Base-by-base conservation (phyloP, 768 basidiomycete genomes). In the Sistotremastrum niveocremeum region DNA sequence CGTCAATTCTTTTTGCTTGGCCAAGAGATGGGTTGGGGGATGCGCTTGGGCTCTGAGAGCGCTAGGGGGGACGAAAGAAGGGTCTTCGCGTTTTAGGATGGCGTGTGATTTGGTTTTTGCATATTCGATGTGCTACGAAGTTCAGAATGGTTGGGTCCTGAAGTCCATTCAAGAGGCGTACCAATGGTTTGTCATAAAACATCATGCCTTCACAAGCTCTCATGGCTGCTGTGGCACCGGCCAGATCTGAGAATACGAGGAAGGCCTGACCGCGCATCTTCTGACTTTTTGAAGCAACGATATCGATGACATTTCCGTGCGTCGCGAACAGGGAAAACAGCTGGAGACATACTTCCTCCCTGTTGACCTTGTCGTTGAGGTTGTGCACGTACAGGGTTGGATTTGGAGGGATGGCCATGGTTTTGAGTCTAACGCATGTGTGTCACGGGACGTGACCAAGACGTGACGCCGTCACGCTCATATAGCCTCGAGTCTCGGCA, bases 231-330 rank as follows among this genome's bases (percentile, higher is more conserved):
- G 94, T 97, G 48, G 90, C 88, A 45, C 81, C 78, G 7, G 86
- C 77, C 42, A 94, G 79, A 66, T 98, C 94, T 43, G 77, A 74
- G 65, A 95, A 98, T 56, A 94, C 90, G 57, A 97, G 80, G 65
- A 95, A 98, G 1, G 94, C 94, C 64, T 95, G 91, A 20, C 91
- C 93, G 52, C 82, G 76, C 81, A 86, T 88, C 63, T 81, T 84
- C 48, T 76, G 66, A 59, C 71, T 76, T 63, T 94, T 91, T 29
- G 83, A 79, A 28, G 93, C 91, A 48, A 97, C 76, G 49, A 98
- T 79, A 61, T 97, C 94, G 68, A 98, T 77, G 48, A 98, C 70
- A 60, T 81, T 84, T 60, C 94, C 94, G 65, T 95, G 86, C 39
- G 91, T 85, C 6, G 84, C 82, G 69, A 98, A 98, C 42, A 97